Evolutionary conservation across 108 stramenopile genomes (phyloP).

Genomic region (Parietichytrium sp.): DNA sequence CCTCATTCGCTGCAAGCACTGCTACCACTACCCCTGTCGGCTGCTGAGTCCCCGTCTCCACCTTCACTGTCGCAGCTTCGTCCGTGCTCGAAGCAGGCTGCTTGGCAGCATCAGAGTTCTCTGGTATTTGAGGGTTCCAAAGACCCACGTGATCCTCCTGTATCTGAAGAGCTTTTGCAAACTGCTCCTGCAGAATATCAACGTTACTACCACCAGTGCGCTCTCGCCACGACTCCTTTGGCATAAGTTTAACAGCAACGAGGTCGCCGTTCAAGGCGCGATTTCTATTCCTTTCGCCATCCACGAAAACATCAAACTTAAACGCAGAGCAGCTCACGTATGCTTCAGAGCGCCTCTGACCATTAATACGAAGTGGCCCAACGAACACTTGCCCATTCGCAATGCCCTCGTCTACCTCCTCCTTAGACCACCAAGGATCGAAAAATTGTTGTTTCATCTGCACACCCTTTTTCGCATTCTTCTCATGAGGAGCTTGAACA

Average conservation of each 20-base stretch:
- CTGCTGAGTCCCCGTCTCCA: constrained; percentile 4
- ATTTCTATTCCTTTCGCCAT: constrained; percentile 66
- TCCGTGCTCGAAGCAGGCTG: background rate
- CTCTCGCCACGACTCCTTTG: background rate
- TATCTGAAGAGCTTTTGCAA: background rate
- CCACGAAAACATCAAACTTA: constrained; percentile 64
- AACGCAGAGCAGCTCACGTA: constrained; percentile 16
- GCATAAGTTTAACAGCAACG: constrained; percentile 74
- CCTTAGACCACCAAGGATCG: background rate
- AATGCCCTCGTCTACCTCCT: background rate
- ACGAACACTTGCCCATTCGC: background rate
- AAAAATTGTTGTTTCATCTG: background rate
- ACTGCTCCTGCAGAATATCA: too few species aligned
- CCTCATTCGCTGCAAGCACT: constrained; percentile 2
- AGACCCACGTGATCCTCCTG: background rate
- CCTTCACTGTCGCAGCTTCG: background rate
- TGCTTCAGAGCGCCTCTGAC: background rate
- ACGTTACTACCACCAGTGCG: background rate
- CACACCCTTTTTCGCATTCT: too few species aligned
- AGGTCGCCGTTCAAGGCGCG: constrained; percentile 79
- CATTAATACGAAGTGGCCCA: constrained; percentile 39
- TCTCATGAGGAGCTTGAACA: too few species aligned
- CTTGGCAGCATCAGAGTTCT: background rate
- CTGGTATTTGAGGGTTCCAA: background rate
- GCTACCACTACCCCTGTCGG: constrained; percentile 34